These are phyloP conservation scores for Pyrenula massariospora DNA, from an alignment of 495 filamentous ascomycete genomes.

Conservation along the genomic window DNA sequence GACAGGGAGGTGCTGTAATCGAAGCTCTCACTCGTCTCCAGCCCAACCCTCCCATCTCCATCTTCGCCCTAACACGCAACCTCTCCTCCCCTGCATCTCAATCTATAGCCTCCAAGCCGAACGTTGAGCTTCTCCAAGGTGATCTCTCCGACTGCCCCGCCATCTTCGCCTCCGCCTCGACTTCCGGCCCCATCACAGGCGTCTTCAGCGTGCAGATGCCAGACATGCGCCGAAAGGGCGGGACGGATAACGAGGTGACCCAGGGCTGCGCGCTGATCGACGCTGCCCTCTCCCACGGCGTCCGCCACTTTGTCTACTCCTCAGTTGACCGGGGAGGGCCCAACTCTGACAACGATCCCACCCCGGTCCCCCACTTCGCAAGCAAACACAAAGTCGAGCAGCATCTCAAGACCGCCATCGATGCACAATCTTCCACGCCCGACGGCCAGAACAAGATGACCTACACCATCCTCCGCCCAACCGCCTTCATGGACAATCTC, in stretches of 20 bases:
- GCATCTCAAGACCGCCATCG: constrained; percentile 36
- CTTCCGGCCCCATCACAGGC: constrained; percentile 31
- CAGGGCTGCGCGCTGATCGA: constrained; percentile 57
- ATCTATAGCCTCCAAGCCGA: constrained; percentile 29
- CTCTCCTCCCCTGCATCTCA: constrained; percentile 38
- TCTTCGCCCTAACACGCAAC: constrained; percentile 62
- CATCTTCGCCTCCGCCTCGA: constrained; percentile 37
- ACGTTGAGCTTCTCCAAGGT: constrained; percentile 45
- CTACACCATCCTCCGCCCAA: constrained; percentile 53
- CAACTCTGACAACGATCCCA: constrained; percentile 39
- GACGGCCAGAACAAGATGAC: constrained; percentile 29
- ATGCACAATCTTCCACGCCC: not conserved
- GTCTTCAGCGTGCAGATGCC: constrained; percentile 38
- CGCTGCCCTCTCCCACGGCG: constrained; percentile 39
- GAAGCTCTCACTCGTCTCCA: constrained; percentile 36
- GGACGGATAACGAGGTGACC: constrained; percentile 35
- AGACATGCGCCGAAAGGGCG: constrained; percentile 29
- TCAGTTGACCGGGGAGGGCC: constrained; percentile 57
- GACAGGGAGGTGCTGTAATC: constrained; percentile 56
- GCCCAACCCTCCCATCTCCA: constrained; percentile 32
- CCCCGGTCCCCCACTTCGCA: constrained; percentile 49
- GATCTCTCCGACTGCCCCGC: constrained; percentile 35
- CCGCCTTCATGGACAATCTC: constrained; percentile 58
- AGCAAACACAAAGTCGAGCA: constrained; percentile 54
- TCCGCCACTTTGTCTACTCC: constrained; percentile 53